phyloP scores from a whole-genome alignment of 192 early-diverging fungal species.

The Coemansia erecta region DNA sequence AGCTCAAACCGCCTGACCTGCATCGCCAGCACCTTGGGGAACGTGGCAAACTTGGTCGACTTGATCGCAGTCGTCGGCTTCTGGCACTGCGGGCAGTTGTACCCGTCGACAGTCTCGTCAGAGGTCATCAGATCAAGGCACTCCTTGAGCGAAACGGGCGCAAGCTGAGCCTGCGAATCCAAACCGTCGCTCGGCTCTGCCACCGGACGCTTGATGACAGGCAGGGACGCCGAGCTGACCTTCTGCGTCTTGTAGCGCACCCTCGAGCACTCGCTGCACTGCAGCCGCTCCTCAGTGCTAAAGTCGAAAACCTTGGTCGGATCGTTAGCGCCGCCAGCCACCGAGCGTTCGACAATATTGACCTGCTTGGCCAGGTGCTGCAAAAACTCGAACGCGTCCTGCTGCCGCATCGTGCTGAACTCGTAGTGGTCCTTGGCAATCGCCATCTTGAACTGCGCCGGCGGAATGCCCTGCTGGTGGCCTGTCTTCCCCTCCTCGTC shows the following conservation, averaged over 20 bases:
- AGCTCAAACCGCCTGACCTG: slow-evolving; percentile 71
- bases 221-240: slow-evolving; percentile 60
- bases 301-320: slow-evolving; percentile 83
- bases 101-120: slow-evolving; percentile 58
- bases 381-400: slow-evolving; percentile 96
- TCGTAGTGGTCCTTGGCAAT: slow-evolving; percentile 89
- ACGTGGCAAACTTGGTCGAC: slow-evolving; percentile 68
- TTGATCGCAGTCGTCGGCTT: slow-evolving; percentile 59
- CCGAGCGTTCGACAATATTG: slow-evolving; percentile 72
- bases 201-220: slow-evolving; percentile 62
- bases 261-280: slow-evolving; percentile 79
- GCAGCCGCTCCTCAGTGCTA: slow-evolving; percentile 74
- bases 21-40: slow-evolving; percentile 71
- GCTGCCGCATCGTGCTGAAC: slow-evolving; percentile 96
- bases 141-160: slow-evolving; percentile 58
- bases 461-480: slow-evolving; percentile 80
- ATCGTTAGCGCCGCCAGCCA: slow-evolving; percentile 54
- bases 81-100: slow-evolving; percentile 63
- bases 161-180: slow-evolving; percentile 29
- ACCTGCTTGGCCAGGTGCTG: slow-evolving; percentile 73
- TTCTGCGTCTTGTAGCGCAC: slow-evolving; percentile 71
- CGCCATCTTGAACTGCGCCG: slow-evolving; percentile 87
- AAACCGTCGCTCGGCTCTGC: slow-evolving; percentile 27
- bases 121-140: slow-evolving; percentile 64
- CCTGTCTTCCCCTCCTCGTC: slow-evolving; percentile 42